A percentile compares a stretch with the other conserved stretches of the same genome.
Conservation (phyloP, 371 early-diverging fungal genomes). For the Apophysomyces ossiformis region DNA sequence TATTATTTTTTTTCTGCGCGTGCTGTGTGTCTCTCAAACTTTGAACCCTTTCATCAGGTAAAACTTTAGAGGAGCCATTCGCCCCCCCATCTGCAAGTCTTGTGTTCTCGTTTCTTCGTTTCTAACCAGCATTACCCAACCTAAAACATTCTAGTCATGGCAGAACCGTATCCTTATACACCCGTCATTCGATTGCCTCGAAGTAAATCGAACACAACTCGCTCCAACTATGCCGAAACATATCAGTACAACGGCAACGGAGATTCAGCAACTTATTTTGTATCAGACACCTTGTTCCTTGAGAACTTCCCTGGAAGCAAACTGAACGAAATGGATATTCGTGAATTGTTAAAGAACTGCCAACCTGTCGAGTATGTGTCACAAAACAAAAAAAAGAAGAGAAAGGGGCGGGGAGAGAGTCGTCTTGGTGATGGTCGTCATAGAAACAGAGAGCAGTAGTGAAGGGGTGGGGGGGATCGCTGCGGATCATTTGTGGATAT, state of each 20-base stretch:
- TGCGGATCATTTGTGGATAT: neutral
- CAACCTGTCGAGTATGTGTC: constrained; percentile 48
- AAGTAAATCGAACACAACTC: constrained; percentile 35
- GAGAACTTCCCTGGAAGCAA: constrained; percentile 29
- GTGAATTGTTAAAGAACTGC: constrained; percentile 43
- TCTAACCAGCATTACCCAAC: neutral
- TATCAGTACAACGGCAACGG: constrained; percentile 7
- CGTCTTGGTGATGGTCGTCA: constrained; percentile 5
- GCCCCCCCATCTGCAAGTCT: neutral
- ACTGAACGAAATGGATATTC: constrained; percentile 45
- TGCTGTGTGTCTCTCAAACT: no score
- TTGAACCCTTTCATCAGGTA: constrained; percentile 2
- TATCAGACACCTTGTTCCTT: constrained; percentile 47
- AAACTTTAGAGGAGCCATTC: neutral
- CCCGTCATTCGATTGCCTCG: constrained; percentile 47
- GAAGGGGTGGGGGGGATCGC: neutral
- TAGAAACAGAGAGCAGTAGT: constrained; percentile 2
- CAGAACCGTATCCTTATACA: constrained; percentile 34
- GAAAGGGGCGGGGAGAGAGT: neutral
- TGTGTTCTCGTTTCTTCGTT: neutral
- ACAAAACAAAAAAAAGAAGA: neutral
- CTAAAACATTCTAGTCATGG: constrained; percentile 20
- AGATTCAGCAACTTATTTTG: constrained; percentile 35
- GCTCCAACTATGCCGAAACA: constrained; percentile 13
- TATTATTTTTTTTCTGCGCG: neutral